phyloP scores from a whole-genome alignment of 192 early-diverging fungal genomes.

The Obelidium mucronatum region DNA sequence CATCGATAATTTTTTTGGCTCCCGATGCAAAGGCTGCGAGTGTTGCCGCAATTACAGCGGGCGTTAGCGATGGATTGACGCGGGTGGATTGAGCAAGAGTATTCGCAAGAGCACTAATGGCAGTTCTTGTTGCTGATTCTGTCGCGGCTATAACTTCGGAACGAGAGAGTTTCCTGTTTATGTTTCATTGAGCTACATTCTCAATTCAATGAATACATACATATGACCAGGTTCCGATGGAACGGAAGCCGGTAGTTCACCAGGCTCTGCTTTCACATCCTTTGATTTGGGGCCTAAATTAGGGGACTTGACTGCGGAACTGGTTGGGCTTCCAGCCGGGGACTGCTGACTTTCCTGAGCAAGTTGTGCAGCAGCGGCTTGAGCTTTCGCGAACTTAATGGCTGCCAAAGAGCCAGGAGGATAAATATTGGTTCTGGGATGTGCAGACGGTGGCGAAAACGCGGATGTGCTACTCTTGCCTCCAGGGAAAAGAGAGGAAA shows the following conservation, averaged over 20 bases:
- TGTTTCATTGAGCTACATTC: too few species aligned
- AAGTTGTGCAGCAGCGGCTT: background rate
- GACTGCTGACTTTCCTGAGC: background rate
- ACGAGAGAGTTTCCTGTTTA: background rate
- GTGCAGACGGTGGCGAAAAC: slow-evolving; percentile 16
- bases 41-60: slow-evolving; percentile 19
- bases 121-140: slow-evolving; percentile 18
- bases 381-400: slow-evolving; percentile 17
- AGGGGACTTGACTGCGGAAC: background rate
- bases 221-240: too few species aligned
- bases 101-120: slow-evolving; percentile 22
- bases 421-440: slow-evolving; percentile 31
- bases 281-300: background rate
- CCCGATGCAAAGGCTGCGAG: slow-evolving; percentile 28
- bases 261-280: background rate
- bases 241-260: too few species aligned
- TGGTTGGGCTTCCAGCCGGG: too few species aligned
- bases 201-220: too few species aligned
- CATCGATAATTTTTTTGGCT: slow-evolving; percentile 32
- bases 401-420: slow-evolving; percentile 33
- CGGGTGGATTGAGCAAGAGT: slow-evolving; percentile 16
- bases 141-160: slow-evolving; percentile 3
- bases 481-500: slow-evolving; percentile 53
- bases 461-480: slow-evolving; percentile 47
- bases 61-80: background rate